phyloP scores from a whole-genome alignment of 805 yeast genomes.

The Candida stauntonica region DNA sequence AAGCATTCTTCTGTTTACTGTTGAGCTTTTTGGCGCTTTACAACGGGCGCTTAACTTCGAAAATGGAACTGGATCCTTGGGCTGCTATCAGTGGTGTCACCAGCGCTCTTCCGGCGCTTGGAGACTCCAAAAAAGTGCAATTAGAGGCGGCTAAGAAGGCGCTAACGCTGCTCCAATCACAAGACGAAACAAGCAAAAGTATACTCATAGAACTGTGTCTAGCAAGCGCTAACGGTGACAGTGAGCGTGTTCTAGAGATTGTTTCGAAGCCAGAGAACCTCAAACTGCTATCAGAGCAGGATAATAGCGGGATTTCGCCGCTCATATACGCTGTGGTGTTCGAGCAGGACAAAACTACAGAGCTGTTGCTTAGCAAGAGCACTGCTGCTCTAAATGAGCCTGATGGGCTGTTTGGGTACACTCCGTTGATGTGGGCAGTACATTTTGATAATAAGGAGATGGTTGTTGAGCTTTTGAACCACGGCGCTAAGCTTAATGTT shows the following conservation, averaged over 20 bases:
- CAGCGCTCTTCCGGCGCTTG: neutral
- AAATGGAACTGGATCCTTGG: slow-evolving; percentile 18
- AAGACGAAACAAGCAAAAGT: slow-evolving; percentile 6
- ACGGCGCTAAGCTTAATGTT: slow-evolving; percentile 54
- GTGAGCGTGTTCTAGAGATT: slow-evolving; percentile 11
- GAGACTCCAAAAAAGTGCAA: slow-evolving; percentile 13
- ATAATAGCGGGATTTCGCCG: slow-evolving; percentile 41
- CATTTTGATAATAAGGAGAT: slow-evolving; percentile 52
- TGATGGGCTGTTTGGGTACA: slow-evolving; percentile 49
- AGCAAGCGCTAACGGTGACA: slow-evolving; percentile 37
- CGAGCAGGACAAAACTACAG: slow-evolving; percentile 43
- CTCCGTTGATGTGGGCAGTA: slow-evolving; percentile 87
- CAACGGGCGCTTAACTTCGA: neutral
- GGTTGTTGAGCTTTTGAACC: slow-evolving; percentile 51
- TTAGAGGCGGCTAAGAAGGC: slow-evolving; percentile 20
- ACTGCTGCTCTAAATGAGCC: slow-evolving; percentile 10
- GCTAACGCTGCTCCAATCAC: slow-evolving; percentile 8
- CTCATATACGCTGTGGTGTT: slow-evolving; percentile 54
- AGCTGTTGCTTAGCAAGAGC: slow-evolving; percentile 23
- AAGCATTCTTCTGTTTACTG: too few relatives aligned
- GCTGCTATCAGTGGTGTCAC: slow-evolving; percentile 4
- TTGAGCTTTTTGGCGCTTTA: too few relatives aligned
- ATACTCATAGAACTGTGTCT: slow-evolving; percentile 31
- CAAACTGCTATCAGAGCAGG: slow-evolving; percentile 27
- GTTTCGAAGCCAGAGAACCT: slow-evolving; percentile 28